These are phyloP conservation scores for Spergularia azorica DNA, from an alignment of 179 eudicot species.

Conservation along the genomic window DNA sequence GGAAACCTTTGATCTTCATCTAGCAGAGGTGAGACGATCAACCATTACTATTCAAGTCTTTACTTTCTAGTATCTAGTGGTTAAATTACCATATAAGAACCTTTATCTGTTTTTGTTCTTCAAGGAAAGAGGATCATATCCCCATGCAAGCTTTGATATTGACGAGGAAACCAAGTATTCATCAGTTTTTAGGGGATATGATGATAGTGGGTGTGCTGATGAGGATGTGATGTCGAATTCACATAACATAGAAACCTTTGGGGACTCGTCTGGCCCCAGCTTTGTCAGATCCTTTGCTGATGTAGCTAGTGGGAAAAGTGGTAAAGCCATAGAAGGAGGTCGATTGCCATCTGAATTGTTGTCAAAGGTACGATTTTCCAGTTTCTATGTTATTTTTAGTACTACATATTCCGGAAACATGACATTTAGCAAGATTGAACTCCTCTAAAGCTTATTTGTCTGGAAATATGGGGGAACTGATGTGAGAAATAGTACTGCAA, in stretches of 20 bases:
- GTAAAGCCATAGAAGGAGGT: constrained; percentile 50
- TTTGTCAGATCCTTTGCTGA: constrained; percentile 58
- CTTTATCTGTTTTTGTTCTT: constrained; percentile 10
- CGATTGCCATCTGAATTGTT: constrained; percentile 40
- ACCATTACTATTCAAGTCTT: background rate
- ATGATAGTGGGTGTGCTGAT: constrained; percentile 79
- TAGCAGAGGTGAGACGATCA: constrained; percentile 80
- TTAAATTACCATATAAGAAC: background rate
- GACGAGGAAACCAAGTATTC: constrained; percentile 96
- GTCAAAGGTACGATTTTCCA: constrained; percentile 40
- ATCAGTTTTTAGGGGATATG: constrained; percentile 75
- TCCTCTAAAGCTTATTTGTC: background rate
- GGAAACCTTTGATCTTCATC: constrained; percentile 87
- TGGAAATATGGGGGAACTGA: background rate
- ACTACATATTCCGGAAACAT: background rate
- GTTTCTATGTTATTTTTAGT: background rate
- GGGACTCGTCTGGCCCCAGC: constrained; percentile 44
- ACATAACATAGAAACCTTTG: constrained; percentile 73
- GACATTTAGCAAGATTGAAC: background rate
- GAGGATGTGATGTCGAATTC: constrained; percentile 64
- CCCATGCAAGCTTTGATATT: constrained; percentile 58
- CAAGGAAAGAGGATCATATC: constrained; percentile 80
- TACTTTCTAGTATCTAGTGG: background rate
- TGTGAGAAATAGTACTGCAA: background rate
- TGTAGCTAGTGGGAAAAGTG: constrained; percentile 52